phyloP scores from a whole-genome alignment of 2,329 filamentous ascomycete genomes.

The Diaporthe capsici region DNA sequence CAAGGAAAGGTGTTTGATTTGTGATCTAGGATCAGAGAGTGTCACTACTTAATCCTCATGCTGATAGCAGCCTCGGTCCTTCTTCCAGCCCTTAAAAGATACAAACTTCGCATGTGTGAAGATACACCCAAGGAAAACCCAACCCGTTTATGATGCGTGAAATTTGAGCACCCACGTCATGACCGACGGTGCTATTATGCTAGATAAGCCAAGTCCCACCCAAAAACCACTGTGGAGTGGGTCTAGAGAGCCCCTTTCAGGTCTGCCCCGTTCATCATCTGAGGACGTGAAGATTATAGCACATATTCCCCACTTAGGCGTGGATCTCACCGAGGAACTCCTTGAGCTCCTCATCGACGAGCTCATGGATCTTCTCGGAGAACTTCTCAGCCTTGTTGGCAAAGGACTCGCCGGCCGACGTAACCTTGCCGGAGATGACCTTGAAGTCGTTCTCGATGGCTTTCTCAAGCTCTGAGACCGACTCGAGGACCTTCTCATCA shows the following conservation, averaged over 20 bases:
- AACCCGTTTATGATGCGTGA: slow-evolving; percentile 29
- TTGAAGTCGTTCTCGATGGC: slow-evolving; percentile 74
- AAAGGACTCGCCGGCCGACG: slow-evolving; percentile 66
- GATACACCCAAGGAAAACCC: slow-evolving; percentile 2
- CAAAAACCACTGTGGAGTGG: background rate
- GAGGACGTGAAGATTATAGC: background rate
- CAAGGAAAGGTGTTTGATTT: slow-evolving; percentile 33
- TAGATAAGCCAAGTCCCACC: slow-evolving; percentile 14
- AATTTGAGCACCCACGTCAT: slow-evolving; percentile 2
- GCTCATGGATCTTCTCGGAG: slow-evolving; percentile 73
- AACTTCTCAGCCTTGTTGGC: slow-evolving; percentile 72
- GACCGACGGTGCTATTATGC: slow-evolving; percentile 22
- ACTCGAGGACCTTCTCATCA: slow-evolving; percentile 56
- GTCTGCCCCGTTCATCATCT: slow-evolving; percentile 17
- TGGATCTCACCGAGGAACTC: slow-evolving; percentile 69
- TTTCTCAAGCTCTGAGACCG: slow-evolving; percentile 72
- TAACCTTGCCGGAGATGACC: slow-evolving; percentile 69
- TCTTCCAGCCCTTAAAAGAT: slow-evolving; percentile 4
- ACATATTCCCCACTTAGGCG: slow-evolving; percentile 47
- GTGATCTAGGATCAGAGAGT: slow-evolving; percentile 33
- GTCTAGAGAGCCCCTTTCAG: background rate
- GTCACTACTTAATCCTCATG: slow-evolving; percentile 29
- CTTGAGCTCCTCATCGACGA: slow-evolving; percentile 73
- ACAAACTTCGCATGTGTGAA: slow-evolving; percentile 29
- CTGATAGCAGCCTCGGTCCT: slow-evolving; percentile 9